A percentile compares a stretch with the other conserved stretches of the same genome.
These are phyloP conservation scores for Sequoiadendron giganteum DNA, from an alignment of 75 land plant species.

Conservation along the genomic window DNA sequence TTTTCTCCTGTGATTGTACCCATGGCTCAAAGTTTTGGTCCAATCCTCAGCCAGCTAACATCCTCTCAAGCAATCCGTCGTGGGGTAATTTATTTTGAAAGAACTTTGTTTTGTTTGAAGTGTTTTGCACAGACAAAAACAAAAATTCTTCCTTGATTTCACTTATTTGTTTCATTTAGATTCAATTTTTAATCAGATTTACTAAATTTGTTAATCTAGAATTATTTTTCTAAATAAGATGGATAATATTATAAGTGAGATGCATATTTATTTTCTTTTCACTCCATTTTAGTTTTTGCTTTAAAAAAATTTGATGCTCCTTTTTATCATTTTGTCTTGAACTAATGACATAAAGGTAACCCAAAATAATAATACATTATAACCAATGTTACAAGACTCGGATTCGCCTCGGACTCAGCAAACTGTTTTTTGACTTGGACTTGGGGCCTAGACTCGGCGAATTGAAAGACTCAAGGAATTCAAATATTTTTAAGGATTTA, in stretches of 20 bases:
- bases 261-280: background rate
- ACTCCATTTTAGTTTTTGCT: background rate
- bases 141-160: background rate
- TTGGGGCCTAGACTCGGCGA: too few species aligned
- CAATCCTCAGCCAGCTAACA: constrained; percentile 75
- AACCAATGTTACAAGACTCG: too few species aligned
- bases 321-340: background rate
- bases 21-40: constrained; percentile 91
- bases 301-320: background rate
- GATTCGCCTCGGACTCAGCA: too few species aligned
- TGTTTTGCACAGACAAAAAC: background rate
- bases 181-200: too few species aligned
- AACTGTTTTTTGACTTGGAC: too few species aligned
- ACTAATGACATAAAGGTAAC: background rate
- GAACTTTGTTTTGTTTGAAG: background rate
- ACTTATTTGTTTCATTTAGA: too few species aligned
- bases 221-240: background rate
- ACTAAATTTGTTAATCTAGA: too few species aligned
- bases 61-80: constrained; percentile 74
- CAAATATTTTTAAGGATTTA: too few species aligned
- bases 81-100: constrained; percentile 57
- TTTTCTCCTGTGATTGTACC: constrained; percentile 96
- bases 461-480: too few species aligned
- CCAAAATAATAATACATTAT: background rate
- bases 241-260: background rate